phyloP scores from a whole-genome alignment of 2,329 filamentous ascomycete species.

The Epichloe brachyelytri region DNA sequence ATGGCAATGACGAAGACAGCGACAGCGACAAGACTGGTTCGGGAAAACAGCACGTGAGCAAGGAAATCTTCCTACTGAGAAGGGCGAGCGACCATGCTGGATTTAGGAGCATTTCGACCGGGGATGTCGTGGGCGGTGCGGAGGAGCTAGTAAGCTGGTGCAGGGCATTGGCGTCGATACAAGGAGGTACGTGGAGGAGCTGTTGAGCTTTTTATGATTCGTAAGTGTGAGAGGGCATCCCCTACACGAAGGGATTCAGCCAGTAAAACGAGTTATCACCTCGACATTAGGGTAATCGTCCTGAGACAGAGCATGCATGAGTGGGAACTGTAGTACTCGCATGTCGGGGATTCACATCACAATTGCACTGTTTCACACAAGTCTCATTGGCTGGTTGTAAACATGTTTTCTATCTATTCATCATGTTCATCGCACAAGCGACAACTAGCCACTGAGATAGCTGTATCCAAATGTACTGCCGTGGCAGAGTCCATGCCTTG shows the following conservation, averaged over 20 bases:
- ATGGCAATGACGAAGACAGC: not conserved
- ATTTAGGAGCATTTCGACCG: constrained; percentile 23
- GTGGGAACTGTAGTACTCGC: not conserved
- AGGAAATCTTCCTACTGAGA: constrained; percentile 50
- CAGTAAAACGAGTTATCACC: no score
- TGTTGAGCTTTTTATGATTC: constrained; percentile 43
- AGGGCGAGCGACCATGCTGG: constrained; percentile 43
- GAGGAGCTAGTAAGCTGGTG: constrained; percentile 46
- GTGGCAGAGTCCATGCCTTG: not conserved
- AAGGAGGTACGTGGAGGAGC: constrained; percentile 58
- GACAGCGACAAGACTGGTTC: constrained; percentile 3
- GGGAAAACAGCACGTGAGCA: constrained; percentile 19
- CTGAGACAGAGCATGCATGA: no score
- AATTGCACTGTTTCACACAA: not conserved
- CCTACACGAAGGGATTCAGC: no score
- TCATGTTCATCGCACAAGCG: not conserved
- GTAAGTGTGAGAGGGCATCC: no score
- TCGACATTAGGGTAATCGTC: no score
- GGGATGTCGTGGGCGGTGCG: constrained; percentile 29
- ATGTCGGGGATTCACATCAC: not conserved
- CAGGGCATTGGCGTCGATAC: constrained; percentile 70
- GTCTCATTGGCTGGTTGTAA: not conserved
- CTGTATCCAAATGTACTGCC: not conserved
- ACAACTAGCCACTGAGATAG: not conserved
- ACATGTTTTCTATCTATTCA: not conserved